Evolutionary conservation across 192 early-diverging fungal genomes (phyloP), one percentile per base, ranked within the genome.

Genomic region (Radiomyces spectabilis): DNA sequence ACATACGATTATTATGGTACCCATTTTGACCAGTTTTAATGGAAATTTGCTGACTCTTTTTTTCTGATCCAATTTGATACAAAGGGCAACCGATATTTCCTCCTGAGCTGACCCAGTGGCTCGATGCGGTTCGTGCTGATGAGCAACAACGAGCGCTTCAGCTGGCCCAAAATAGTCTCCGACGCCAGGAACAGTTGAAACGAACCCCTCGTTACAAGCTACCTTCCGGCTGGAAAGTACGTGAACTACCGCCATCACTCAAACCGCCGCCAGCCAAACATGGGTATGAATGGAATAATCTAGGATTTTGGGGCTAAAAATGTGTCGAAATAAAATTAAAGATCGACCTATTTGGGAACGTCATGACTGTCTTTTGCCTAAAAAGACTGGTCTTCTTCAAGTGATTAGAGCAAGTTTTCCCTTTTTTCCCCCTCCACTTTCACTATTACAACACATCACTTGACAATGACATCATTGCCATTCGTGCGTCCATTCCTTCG

Each of bases 161-260:
- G 30, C 31, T 35, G 16, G 9, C 10, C 4, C 18, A 37, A n/a
- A n/a, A n/a, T n/a, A n/a, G n/a, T n/a, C n/a, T n/a, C n/a, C n/a
- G n/a, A n/a, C n/a, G n/a, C n/a, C n/a, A n/a, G n/a, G n/a, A n/a
- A n/a, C n/a, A n/a, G n/a, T n/a, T n/a, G n/a, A n/a, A n/a, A n/a
- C n/a, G n/a, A n/a, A n/a, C n/a, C n/a, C n/a, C n/a, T n/a, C n/a
- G n/a, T n/a, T n/a, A n/a, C n/a, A n/a, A n/a, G 33, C 34, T 73
- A 19, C 71, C 71, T 1, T 9, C 60, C 10, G 61, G 66, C 1
- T 65, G 66, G 54, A 59, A 66, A 16, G 31, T 56, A 24, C 51
- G 41, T n/a, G 61, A 68, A 29, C 18, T 73, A 13, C 62, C 66
- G 13, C 61, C 57, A 44, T 73, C 71, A 3, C 41, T 73, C 19